phyloP scores from a whole-genome alignment of 1,284 basidiomycete species.

The Irpex lacteus region DNA sequence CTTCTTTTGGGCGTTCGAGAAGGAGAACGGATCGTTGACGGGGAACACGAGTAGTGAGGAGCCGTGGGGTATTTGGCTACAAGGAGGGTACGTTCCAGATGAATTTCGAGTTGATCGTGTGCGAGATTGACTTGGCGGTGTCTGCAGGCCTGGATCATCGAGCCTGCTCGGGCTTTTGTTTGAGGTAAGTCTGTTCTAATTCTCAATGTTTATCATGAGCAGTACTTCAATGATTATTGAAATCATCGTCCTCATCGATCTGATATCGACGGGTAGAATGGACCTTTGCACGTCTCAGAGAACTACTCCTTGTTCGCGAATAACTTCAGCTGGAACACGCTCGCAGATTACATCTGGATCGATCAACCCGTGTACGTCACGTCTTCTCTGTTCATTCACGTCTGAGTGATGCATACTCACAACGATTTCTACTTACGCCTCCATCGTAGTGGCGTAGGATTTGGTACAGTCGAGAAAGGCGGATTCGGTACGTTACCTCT shows the following conservation, averaged over 20 bases:
- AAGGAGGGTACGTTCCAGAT: too few relatives aligned
- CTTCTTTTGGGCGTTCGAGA: constrained; percentile 73
- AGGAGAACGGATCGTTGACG: constrained; percentile 58
- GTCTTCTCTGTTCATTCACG: neutral
- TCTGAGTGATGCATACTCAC: neutral
- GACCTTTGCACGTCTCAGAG: constrained; percentile 54
- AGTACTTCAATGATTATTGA: too few relatives aligned
- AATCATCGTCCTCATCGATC: neutral
- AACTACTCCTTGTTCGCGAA: constrained; percentile 51
- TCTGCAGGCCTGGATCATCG: too few relatives aligned
- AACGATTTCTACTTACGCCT: neutral
- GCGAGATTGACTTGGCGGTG: too few relatives aligned
- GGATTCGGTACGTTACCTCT: constrained; percentile 14
- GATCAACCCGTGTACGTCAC: constrained; percentile 59
- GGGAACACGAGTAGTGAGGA: constrained; percentile 28
- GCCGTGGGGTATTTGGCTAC: constrained; percentile 77
- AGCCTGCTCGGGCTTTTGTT: constrained; percentile 62
- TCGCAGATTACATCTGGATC: constrained; percentile 70
- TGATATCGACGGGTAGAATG: constrained; percentile 45
- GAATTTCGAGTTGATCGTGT: too few relatives aligned
- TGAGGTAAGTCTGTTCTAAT: constrained; percentile 41
- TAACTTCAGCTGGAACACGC: constrained; percentile 52
- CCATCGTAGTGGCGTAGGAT: constrained; percentile 47
- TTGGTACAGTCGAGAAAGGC: constrained; percentile 58
- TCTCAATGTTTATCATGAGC: neutral